phyloP scores from a whole-genome alignment of 495 filamentous ascomycete genomes.

The Poronia punctata region DNA sequence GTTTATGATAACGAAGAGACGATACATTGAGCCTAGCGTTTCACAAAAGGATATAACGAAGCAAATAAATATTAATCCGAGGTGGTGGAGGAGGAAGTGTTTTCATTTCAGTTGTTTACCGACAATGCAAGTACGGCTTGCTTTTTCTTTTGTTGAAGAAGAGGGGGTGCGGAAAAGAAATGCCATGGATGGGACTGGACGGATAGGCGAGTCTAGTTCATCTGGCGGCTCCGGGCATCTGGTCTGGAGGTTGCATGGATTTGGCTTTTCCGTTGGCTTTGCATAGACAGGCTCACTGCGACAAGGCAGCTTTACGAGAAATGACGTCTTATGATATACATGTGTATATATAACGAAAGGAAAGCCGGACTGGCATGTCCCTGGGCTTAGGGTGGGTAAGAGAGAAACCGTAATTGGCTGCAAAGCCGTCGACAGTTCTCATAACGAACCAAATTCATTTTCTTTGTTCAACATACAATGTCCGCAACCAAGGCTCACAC shows the following conservation, averaged over 20 bases:
- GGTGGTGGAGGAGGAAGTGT: conserved; percentile 1
- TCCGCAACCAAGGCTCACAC: no score
- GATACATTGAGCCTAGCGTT: conserved; percentile 14
- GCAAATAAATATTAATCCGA: conserved; percentile 17
- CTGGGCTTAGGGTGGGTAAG: no score
- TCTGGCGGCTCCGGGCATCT: not conserved
- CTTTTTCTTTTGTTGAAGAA: conserved; percentile 3
- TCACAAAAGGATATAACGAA: conserved; percentile 4
- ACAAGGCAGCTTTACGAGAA: not conserved
- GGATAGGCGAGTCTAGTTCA: not conserved
- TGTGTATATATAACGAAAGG: conserved; percentile 7
- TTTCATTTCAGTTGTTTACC: conserved; percentile 3
- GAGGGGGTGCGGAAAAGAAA: not conserved
- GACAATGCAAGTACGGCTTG: conserved; percentile 5
- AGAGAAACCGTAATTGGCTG: no score
- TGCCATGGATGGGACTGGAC: not conserved
- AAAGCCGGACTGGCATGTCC: no score
- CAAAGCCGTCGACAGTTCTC: no score
- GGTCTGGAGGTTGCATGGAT: conserved; percentile 1
- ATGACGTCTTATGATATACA: conserved; percentile 1
- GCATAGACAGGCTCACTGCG: conserved; percentile 3
- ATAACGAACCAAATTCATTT: no score
- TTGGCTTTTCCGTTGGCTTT: conserved; percentile 10
- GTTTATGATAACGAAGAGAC: conserved; percentile 12
- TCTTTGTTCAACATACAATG: no score